Percentiles rank a stretch among this genome's conserved stretches.
These are phyloP conservation scores for Theobroma grandiflorum DNA, from an alignment of 441 rosid genomes.

Conservation along the genomic window DNA sequence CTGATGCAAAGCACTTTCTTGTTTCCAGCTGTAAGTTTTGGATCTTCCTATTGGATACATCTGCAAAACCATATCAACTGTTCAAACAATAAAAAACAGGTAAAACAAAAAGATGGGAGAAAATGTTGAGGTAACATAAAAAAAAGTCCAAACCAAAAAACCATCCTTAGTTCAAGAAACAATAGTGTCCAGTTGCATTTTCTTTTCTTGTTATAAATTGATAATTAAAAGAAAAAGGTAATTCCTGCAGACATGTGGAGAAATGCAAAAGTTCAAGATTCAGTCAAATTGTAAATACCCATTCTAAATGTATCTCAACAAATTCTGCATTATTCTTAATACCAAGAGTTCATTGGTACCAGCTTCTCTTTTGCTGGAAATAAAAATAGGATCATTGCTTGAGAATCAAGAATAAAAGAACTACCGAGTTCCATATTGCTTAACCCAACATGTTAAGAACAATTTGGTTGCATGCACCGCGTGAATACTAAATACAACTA, in stretches of 20 bases:
- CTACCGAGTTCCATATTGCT: neutral
- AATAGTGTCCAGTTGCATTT: neutral
- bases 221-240: neutral
- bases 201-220: neutral
- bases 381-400: neutral
- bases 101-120: neutral
- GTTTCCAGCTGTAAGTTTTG: slow-evolving; percentile 51
- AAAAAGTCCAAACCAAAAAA: neutral
- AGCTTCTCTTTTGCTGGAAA: neutral
- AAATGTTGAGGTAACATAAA: neutral
- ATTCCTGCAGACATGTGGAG: neutral
- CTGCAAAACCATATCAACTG: slow-evolving; percentile 54
- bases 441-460: neutral
- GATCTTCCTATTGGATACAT: slow-evolving; percentile 45
- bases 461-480: neutral
- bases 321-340: neutral
- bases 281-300: neutral
- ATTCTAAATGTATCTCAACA: neutral
- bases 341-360: neutral
- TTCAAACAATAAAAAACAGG: slow-evolving; percentile 34
- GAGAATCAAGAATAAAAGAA: neutral
- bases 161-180: neutral
- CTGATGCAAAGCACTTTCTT: slow-evolving; percentile 73
- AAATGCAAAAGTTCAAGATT: neutral
- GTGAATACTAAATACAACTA: neutral